Percentiles rank a stretch among this genome's conserved stretches.
These are phyloP conservation scores for Penicilliopsis zonata DNA, from an alignment of 495 filamentous ascomycete genomes.

Conservation along the genomic window DNA sequence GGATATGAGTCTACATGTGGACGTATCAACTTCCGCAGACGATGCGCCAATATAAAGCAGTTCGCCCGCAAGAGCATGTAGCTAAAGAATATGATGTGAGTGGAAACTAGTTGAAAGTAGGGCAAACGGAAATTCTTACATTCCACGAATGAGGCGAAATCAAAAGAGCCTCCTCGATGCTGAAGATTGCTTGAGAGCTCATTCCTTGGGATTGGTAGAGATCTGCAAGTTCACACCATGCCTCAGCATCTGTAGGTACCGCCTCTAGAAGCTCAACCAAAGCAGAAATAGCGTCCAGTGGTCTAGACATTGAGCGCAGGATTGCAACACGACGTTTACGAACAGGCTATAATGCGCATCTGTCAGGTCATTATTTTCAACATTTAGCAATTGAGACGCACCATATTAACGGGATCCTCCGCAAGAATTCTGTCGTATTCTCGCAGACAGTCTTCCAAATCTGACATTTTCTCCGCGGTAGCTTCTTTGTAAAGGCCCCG, in stretches of 20 bases:
- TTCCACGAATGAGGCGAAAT: constrained; percentile 93
- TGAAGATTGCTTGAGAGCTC: constrained; percentile 72
- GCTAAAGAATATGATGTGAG: constrained; percentile 32
- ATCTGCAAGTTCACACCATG: constrained; percentile 86
- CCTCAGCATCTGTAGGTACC: constrained; percentile 83
- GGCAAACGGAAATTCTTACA: constrained; percentile 34
- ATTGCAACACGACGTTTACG: constrained; percentile 78
- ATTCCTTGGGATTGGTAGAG: constrained; percentile 69
- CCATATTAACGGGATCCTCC: constrained; percentile 70
- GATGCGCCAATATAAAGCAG: constrained; percentile 57
- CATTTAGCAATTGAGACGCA: constrained; percentile 25
- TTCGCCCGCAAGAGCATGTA: constrained; percentile 84
- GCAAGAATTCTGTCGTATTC: constrained; percentile 66
- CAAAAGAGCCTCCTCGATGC: constrained; percentile 81
- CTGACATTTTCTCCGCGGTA: constrained; percentile 48
- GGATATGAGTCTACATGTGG: constrained; percentile 38
- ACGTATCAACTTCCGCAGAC: constrained; percentile 25
- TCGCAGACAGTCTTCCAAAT: constrained; percentile 54
- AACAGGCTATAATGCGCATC: constrained; percentile 47
- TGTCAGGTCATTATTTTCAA: constrained; percentile 4
- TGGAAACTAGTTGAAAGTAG: constrained; percentile 6
- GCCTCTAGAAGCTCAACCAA: constrained; percentile 65
- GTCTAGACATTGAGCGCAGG: constrained; percentile 54
- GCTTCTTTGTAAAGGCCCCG: constrained; percentile 80
- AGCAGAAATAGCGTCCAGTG: constrained; percentile 59